Conservation (phyloP, 176 grass and related monocot genomes). For the Bolboschoenus planiculmis region DNA sequence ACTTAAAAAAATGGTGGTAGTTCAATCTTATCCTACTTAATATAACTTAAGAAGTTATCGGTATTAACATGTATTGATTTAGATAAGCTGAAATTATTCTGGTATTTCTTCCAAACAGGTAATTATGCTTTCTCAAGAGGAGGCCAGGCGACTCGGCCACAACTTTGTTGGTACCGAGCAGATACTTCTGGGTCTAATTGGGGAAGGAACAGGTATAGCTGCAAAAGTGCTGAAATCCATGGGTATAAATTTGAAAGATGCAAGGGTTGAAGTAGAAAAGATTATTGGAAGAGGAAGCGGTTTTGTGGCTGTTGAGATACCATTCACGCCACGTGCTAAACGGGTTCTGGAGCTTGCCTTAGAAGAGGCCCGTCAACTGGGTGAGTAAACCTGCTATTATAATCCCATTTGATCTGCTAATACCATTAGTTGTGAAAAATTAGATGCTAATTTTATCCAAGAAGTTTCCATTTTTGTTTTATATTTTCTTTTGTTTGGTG, state of each 20-base stretch:
- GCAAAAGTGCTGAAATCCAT: slow-evolving; percentile 98
- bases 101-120: slow-evolving; percentile 11
- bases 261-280: slow-evolving; percentile 88
- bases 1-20: background rate
- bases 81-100: background rate
- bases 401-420: background rate
- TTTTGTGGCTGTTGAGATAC: slow-evolving; percentile 93
- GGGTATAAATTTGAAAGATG: slow-evolving; percentile 99
- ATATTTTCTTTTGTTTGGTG: background rate
- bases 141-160: slow-evolving; percentile 82
- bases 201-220: slow-evolving; percentile 88
- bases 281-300: slow-evolving; percentile 88
- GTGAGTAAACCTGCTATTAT: slow-evolving; percentile 29
- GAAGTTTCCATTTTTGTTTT: background rate
- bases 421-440: background rate
- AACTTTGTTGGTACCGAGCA: slow-evolving; percentile 93
- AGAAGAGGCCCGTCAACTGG: slow-evolving; percentile 88
- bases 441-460: background rate
- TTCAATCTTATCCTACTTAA: background rate
- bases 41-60: background rate
- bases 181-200: slow-evolving; percentile 81
- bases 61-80: background rate
- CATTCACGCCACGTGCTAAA: slow-evolving; percentile 86
- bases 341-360: slow-evolving; percentile 76
- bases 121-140: slow-evolving; percentile 95